A percentile compares a stretch with the other conserved stretches of the same genome.
phyloP scores from a whole-genome alignment of 1,284 basidiomycete species.

The Microbotryum scabiosae region DNA sequence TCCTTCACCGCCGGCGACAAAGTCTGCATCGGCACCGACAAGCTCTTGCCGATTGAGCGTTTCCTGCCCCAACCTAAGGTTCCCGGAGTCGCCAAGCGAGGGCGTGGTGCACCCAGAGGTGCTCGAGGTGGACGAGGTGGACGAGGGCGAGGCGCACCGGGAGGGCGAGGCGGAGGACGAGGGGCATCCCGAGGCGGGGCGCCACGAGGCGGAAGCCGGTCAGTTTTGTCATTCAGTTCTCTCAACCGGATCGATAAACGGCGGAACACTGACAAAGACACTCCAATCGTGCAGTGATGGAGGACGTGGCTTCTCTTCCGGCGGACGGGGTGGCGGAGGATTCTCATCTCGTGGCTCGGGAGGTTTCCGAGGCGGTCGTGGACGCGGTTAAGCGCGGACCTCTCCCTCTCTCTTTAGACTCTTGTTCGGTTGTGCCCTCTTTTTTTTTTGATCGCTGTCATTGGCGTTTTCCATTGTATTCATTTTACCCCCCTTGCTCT shows the following conservation, averaged over 20 bases:
- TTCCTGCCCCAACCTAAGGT: slow-evolving; percentile 96
- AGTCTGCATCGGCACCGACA: slow-evolving; percentile 93
- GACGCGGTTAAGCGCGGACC: slow-evolving; percentile 10
- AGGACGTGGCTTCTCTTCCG: slow-evolving; percentile 6
- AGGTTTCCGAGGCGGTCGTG: slow-evolving; percentile 22
- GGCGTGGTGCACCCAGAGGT: slow-evolving; percentile 40
- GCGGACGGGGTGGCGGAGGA: slow-evolving; percentile 6
- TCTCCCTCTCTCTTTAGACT: neutral
- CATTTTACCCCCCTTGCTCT: neutral
- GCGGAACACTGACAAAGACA: neutral
- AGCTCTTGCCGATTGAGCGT: slow-evolving; percentile 88
- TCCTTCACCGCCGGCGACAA: slow-evolving; percentile 98
- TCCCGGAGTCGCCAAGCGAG: slow-evolving; percentile 47
- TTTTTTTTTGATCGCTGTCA: neutral
- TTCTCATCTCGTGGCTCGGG: slow-evolving; percentile 10
- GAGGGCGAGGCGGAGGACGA: slow-evolving; percentile 11
- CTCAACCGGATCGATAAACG: neutral
- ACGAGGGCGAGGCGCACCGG: slow-evolving; percentile 20
- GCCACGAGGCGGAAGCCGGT: slow-evolving; percentile 39
- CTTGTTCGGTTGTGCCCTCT: neutral
- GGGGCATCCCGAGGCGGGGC: slow-evolving; percentile 46
- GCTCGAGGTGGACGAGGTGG: slow-evolving; percentile 35
- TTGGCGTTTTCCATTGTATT: neutral
- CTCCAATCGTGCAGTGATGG: slow-evolving; percentile 3
- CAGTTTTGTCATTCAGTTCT: neutral